A percentile compares a stretch with the other conserved stretches of the same genome.
phyloP scores from a whole-genome alignment of 768 basidiomycete genomes.

The Mycena olivaceomarginata region DNA sequence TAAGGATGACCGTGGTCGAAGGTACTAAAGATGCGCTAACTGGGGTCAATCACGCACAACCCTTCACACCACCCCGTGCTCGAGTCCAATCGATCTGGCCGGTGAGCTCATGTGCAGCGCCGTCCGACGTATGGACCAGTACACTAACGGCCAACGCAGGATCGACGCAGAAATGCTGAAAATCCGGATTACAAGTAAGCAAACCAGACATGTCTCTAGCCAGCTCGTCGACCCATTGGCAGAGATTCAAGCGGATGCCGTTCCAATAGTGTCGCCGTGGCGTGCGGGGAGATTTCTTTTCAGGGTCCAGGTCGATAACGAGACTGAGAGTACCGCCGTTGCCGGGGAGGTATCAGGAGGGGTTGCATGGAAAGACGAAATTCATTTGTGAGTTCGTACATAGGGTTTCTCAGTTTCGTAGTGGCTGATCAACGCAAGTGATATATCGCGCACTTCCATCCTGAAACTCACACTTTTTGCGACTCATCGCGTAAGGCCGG shows the following conservation, averaged over 20 bases:
- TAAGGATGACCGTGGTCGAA: neutral
- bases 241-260: conserved; percentile 12
- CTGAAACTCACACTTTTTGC: conserved; percentile 17
- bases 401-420: too few relatives aligned
- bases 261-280: neutral
- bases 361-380: conserved; percentile 21
- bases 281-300: conserved; percentile 18
- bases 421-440: neutral
- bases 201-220: neutral
- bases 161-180: neutral
- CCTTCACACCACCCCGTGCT: neutral
- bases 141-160: neutral
- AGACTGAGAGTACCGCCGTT: neutral
- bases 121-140: neutral
- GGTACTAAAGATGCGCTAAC: neutral
- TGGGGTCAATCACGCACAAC: neutral
- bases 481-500: conserved; percentile 18
- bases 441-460: neutral
- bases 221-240: neutral
- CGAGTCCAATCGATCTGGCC: neutral
- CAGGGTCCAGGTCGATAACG: neutral
- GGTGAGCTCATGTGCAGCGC: neutral
- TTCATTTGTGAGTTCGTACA: conserved; percentile 28
- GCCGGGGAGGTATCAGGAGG: neutral
- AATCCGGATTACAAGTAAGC: conserved; percentile 21